Base-by-base conservation (phyloP, 1,284 basidiomycete species). In the Athelia psychrophila region DNA sequence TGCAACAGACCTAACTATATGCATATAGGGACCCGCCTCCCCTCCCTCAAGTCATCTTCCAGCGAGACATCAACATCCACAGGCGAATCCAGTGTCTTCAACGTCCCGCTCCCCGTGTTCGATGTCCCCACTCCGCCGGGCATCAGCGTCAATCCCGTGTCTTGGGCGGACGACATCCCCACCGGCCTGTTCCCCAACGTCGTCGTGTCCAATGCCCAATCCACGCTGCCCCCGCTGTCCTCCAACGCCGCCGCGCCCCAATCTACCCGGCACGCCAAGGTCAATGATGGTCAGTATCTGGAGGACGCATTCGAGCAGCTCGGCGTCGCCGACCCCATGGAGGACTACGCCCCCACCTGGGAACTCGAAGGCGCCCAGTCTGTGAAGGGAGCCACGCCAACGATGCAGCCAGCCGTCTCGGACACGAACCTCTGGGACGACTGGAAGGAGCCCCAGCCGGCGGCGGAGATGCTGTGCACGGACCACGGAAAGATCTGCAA, bases 401-500 rank as follows among this genome's bases (percentile, higher is more conserved):
- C n/a, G n/a, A n/a, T n/a, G n/a, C n/a, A n/a, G n/a, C n/a, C n/a
- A n/a, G n/a, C n/a, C n/a, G n/a, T n/a, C n/a, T n/a, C n/a, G n/a
- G n/a, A n/a, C n/a, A n/a, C n/a, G n/a, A n/a, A n/a, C n/a, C n/a
- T 60, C 18, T 59, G 58, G 56, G 61, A 57, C 30, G 60, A 61
- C 2, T 51, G 48, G 38, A 45, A 55, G 47, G 27, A 52, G 53
- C 46, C 52, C 45, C 58, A 58, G 56, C 55, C 58, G 49, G n/a
- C 32, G 27, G 50, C 5, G 16, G 58, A 56, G 42, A 35, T 64
- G 2, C 47, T 70, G 50, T 78, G 76, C 55, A 65, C 61, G 0
- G 70, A 66, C 32, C 76, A 78, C 51, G 65, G 67, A 8, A 58
- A 63, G 18, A 60, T 70, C 15, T 79, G 76, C 56, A 76, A 69